Conservation (phyloP, 2,329 filamentous ascomycete species). For the Pseudofabraea citricarpa region DNA sequence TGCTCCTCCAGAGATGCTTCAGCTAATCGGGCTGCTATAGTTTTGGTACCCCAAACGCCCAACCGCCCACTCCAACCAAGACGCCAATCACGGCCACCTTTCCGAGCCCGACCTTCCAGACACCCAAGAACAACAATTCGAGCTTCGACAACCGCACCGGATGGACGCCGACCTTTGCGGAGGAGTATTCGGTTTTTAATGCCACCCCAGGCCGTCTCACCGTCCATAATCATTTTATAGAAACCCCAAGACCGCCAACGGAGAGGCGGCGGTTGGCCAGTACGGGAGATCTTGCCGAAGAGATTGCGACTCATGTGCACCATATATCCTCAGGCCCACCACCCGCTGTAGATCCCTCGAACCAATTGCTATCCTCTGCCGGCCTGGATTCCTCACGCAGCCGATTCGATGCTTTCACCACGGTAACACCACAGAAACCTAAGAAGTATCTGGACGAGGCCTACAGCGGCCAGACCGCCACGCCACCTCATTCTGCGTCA, state of each 20-base stretch:
- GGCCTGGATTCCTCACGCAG: slow-evolving; percentile 27
- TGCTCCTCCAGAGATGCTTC: slow-evolving; percentile 4
- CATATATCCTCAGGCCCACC: slow-evolving; percentile 51
- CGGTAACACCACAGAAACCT: slow-evolving; percentile 35
- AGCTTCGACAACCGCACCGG: slow-evolving; percentile 44
- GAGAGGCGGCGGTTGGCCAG: slow-evolving; percentile 46
- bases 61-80: slow-evolving; percentile 53
- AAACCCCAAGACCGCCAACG: slow-evolving; percentile 18
- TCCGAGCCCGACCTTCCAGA: slow-evolving; percentile 52
- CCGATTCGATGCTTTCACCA: slow-evolving; percentile 21
- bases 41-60: slow-evolving; percentile 60
- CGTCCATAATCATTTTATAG: slow-evolving; percentile 21
- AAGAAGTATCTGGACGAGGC: slow-evolving; percentile 29
- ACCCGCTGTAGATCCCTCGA: slow-evolving; percentile 55
- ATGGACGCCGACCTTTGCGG: slow-evolving; percentile 59
- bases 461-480: slow-evolving; percentile 45
- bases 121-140: slow-evolving; percentile 44
- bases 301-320: slow-evolving; percentile 57
- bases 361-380: slow-evolving; percentile 54
- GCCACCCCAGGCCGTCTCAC: slow-evolving; percentile 55
- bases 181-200: slow-evolving; percentile 63
- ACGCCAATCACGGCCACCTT: slow-evolving; percentile 51
- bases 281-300: slow-evolving; percentile 41
- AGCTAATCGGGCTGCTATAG: slow-evolving; percentile 38
- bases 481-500: slow-evolving; percentile 53